Conservation (phyloP, 768 basidiomycete species). For the Boletus barrowsii region DNA sequence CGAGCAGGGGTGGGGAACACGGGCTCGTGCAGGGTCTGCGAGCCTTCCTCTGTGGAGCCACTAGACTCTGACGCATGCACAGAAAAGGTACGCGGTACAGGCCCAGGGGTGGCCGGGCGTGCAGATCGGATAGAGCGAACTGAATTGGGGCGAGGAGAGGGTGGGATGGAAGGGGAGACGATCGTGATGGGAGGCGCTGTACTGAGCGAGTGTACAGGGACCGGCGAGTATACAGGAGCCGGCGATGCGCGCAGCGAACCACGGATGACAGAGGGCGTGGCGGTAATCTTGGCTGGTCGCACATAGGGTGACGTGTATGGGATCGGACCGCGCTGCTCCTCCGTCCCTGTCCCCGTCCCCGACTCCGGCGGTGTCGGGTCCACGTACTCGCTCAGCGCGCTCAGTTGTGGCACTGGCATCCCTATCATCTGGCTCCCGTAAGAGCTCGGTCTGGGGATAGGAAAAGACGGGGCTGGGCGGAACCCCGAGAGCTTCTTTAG, state of each 20-base stretch:
- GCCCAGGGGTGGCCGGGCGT: not conserved
- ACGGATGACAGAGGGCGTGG: not conserved
- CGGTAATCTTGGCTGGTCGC: not conserved
- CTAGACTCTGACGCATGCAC: not conserved
- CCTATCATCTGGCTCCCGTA: slow-evolving; percentile 2
- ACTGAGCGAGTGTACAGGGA: not conserved
- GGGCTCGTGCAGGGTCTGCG: slow-evolving; percentile 19
- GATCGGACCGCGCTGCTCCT: slow-evolving; percentile 17
- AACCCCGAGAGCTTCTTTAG: slow-evolving; percentile 30
- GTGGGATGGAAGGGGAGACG: slow-evolving; percentile 15
- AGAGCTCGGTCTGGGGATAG: not conserved
- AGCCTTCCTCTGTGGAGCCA: slow-evolving; percentile 4
- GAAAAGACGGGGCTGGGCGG: slow-evolving; percentile 5
- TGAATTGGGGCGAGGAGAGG: slow-evolving; percentile 4
- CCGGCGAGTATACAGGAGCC: not conserved
- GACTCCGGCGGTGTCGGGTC: not conserved
- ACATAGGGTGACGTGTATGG: slow-evolving; percentile 18
- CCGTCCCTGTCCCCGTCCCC: slow-evolving; percentile 18
- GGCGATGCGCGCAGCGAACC: slow-evolving; percentile 4
- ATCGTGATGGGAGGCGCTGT: slow-evolving; percentile 9
- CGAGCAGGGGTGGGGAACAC: not conserved
- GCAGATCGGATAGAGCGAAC: slow-evolving; percentile 2
- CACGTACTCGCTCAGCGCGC: slow-evolving; percentile 12
- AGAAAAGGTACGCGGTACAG: not conserved
- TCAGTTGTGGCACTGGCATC: not conserved